Evolutionary conservation across 2,329 filamentous ascomycete genomes (phyloP).

Genomic region (Aspergillus pseudotamarii): DNA sequence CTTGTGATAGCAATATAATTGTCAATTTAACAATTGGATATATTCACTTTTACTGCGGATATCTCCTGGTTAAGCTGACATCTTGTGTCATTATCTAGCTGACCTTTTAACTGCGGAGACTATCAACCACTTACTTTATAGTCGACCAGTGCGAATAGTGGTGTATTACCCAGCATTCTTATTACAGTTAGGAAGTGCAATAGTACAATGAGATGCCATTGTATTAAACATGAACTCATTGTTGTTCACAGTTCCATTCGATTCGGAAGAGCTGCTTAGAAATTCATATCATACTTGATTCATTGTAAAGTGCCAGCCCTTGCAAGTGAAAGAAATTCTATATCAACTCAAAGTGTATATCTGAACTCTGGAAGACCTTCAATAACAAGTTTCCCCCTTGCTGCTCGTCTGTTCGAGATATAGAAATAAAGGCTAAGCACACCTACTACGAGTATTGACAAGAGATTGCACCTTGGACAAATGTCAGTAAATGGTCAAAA

Average conservation of each 20-base stretch:
- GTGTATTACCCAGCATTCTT: too few species aligned
- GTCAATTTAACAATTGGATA: too few species aligned
- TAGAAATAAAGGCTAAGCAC: background rate
- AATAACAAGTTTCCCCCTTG: background rate
- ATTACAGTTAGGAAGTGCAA: too few species aligned
- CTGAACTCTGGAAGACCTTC: background rate
- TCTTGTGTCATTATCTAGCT: too few species aligned
- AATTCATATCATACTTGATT: background rate
- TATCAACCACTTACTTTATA: too few species aligned
- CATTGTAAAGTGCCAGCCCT: background rate
- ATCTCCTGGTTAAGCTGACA: too few species aligned
- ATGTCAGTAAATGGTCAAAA: background rate
- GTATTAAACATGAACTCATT: rapidly evolving
- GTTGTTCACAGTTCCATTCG: background rate
- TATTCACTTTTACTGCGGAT: too few species aligned
- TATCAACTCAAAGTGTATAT: background rate
- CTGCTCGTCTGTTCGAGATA: background rate
- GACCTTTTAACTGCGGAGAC: too few species aligned
- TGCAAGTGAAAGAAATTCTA: background rate
- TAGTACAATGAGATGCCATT: too few species aligned
- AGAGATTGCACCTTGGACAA: background rate
- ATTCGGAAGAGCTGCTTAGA: background rate
- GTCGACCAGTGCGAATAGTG: too few species aligned
- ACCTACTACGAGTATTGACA: background rate
- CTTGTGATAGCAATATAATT: too few species aligned